phyloP scores from a whole-genome alignment of 2,329 filamentous ascomycete species.

The Talaromyces sp. region DNA sequence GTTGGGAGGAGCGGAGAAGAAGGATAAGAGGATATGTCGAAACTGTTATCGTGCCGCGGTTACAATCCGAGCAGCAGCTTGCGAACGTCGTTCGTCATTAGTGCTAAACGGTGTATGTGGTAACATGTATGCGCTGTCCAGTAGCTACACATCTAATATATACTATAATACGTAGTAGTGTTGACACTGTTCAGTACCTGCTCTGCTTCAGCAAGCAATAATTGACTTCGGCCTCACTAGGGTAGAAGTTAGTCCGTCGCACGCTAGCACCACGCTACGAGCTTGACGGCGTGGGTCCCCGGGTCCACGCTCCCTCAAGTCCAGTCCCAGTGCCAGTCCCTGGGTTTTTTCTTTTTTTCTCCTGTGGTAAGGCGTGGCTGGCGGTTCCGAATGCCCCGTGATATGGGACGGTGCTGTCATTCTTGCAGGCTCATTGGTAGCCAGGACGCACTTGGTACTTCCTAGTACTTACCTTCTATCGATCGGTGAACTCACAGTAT shows the following conservation, averaged over 20 bases:
- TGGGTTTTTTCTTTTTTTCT: background rate
- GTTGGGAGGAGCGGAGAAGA: background rate
- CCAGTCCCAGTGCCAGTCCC: conserved; percentile 6
- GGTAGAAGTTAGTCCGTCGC: background rate
- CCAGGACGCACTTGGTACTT: background rate
- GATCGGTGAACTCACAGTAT: background rate
- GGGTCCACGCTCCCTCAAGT: conserved; percentile 5
- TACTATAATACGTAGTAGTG: too few species aligned
- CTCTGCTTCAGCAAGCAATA: background rate
- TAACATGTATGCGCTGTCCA: background rate
- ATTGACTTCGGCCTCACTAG: background rate
- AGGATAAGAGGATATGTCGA: background rate
- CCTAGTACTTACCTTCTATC: background rate
- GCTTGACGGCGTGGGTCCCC: background rate
- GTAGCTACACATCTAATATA: too few species aligned
- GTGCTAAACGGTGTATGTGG: background rate
- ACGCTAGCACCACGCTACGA: conserved; percentile 1
- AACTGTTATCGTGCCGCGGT: background rate
- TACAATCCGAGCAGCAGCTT: background rate
- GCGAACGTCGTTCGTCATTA: background rate
- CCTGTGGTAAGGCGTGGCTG: conserved; percentile 3
- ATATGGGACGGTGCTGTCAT: background rate
- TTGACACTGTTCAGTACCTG: too few species aligned
- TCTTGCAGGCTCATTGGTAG: background rate
- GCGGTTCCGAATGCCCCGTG: conserved; percentile 2